phyloP scores from a whole-genome alignment of 768 basidiomycete species.

The Porphyrellus cyaneotinctus region DNA sequence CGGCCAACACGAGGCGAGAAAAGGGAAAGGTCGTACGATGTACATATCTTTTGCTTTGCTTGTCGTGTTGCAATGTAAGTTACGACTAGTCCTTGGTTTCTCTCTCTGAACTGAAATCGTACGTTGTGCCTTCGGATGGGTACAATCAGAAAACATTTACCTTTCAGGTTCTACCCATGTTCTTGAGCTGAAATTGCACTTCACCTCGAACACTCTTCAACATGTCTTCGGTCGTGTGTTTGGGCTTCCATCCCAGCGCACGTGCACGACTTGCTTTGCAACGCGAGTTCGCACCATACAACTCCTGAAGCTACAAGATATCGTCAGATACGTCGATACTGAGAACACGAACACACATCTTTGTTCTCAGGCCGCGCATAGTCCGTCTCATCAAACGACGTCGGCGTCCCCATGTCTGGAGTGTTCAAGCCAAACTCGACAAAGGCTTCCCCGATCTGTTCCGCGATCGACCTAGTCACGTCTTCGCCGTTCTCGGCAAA shows the following conservation, averaged over 20 bases:
- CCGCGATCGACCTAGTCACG: slow-evolving; percentile 37
- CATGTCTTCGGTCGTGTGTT: slow-evolving; percentile 26
- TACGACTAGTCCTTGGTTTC: no score
- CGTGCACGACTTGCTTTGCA: slow-evolving; percentile 11
- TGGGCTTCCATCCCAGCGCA: slow-evolving; percentile 22
- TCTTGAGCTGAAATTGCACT: slow-evolving; percentile 6
- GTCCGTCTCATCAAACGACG: no score
- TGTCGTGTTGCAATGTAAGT: no score
- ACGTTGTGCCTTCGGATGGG: no score
- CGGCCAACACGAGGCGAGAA: no score
- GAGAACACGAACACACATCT: neutral
- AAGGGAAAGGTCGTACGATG: no score
- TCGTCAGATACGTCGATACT: neutral
- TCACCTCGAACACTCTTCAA: slow-evolving; percentile 13
- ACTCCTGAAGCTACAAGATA: slow-evolving; percentile 1
- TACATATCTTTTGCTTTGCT: no score
- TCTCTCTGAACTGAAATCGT: no score
- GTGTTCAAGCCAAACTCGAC: neutral
- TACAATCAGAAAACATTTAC: no score
- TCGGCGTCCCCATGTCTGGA: neutral
- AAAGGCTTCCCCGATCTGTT: slow-evolving; percentile 34
- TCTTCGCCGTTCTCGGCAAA: slow-evolving; percentile 50
- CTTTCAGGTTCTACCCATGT: no score
- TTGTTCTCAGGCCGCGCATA: neutral
- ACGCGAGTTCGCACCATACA: slow-evolving; percentile 15